Evolutionary conservation across 257 asterid genomes (phyloP).

Genomic region (Petrea volubilis): DNA sequence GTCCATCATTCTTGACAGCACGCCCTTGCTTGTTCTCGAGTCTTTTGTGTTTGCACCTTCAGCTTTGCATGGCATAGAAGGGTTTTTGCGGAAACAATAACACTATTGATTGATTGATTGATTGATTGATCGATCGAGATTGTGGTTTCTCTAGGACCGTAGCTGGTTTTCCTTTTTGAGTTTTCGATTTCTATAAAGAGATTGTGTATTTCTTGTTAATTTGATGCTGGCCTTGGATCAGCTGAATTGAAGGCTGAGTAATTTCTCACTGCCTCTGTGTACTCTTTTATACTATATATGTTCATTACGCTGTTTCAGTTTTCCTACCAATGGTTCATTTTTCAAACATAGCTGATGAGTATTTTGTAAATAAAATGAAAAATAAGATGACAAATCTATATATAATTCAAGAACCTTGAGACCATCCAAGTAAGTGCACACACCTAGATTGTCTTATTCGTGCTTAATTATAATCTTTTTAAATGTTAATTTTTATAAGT

Average conservation of each 20-base stretch:
- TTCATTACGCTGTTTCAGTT: background rate
- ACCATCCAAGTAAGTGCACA: no score
- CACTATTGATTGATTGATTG: background rate
- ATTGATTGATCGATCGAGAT: conserved; percentile 16
- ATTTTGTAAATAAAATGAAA: no score
- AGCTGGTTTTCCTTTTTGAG: background rate
- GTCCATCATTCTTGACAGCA: background rate
- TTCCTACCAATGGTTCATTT: no score
- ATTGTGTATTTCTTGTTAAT: conserved; percentile 3
- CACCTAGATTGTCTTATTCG: no score
- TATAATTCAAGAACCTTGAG: no score
- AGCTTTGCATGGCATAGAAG: conserved; percentile 17
- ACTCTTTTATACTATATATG: background rate
- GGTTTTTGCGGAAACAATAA: conserved; percentile 23
- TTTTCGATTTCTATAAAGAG: conserved; percentile 3
- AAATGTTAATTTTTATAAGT: no score
- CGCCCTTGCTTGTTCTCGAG: background rate
- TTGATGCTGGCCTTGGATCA: conserved; percentile 24
- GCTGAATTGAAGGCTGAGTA: conserved; percentile 15
- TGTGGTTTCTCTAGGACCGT: conserved; percentile 5
- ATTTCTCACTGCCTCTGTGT: conserved; percentile 8
- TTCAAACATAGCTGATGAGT: no score
- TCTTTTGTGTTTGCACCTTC: conserved; percentile 18
- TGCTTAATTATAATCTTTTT: no score
- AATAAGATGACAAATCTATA: no score